phyloP scores from a whole-genome alignment of 441 rosid species.

The Croton laevigatus region DNA sequence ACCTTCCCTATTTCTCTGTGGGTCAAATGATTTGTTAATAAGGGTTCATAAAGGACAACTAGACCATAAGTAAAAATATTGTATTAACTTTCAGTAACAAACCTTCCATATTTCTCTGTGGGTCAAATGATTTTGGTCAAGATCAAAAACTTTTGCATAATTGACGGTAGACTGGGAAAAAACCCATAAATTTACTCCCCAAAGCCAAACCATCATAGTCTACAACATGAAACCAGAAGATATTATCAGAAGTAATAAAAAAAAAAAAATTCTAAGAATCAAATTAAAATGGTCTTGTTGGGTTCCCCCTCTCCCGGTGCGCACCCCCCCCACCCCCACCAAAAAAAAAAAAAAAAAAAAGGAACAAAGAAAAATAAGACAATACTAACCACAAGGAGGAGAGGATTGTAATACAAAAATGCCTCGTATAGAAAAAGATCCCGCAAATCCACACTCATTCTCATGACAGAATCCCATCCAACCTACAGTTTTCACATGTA shows the following conservation, averaged over 20 bases:
- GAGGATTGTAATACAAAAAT: conserved; percentile 94
- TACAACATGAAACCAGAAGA: conserved; percentile 34
- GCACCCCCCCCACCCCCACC: too few species aligned
- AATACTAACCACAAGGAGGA: conserved; percentile 90
- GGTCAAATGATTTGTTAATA: conserved; percentile 56
- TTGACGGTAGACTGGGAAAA: conserved; percentile 76
- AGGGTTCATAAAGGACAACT: not conserved
- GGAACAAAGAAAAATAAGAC: not conserved
- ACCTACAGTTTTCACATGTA: conserved; percentile 19
- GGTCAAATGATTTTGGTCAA: conserved; percentile 85
- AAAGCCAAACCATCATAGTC: conserved; percentile 98
- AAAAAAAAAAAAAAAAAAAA: too few species aligned
- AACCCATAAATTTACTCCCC: conserved; percentile 93
- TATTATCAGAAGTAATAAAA: conserved; percentile 8
- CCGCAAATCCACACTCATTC: conserved; percentile 78
- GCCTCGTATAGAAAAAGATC: conserved; percentile 93
- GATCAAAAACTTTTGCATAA: conserved; percentile 70
- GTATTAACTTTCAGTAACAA: conserved; percentile 7
- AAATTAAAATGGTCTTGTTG: conserved; percentile 3
- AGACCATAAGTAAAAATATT: conserved; percentile 1
- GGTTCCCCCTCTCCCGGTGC: too few species aligned
- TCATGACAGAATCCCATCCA: conserved; percentile 96
- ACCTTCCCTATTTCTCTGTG: conserved; percentile 98
- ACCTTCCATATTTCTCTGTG: conserved; percentile 98
- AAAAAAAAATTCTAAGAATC: conserved; percentile 6